phyloP scores from a whole-genome alignment of 148 eudicot genomes.

The Amaranthus palmeri region DNA sequence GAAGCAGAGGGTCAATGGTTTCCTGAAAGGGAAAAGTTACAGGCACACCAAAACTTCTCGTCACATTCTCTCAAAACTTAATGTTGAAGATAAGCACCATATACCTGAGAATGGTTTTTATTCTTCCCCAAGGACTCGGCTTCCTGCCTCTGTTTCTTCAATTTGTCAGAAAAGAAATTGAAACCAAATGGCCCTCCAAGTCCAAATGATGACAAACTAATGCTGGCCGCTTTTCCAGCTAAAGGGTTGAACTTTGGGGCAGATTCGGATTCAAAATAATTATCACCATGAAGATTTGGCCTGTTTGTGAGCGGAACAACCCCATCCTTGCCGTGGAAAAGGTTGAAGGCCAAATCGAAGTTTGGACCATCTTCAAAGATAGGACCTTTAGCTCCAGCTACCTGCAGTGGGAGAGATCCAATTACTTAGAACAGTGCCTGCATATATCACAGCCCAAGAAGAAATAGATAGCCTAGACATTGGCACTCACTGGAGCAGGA shows the following conservation, averaged over 20 bases:
- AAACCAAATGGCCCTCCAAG: slow-evolving; percentile 73
- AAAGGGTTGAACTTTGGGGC: slow-evolving; percentile 58
- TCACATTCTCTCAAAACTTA: neutral
- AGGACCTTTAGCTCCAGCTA: slow-evolving; percentile 59
- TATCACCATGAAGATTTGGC: slow-evolving; percentile 27
- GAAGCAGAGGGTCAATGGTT: neutral
- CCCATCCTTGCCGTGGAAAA: slow-evolving; percentile 80
- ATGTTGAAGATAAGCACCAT: neutral
- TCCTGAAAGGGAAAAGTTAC: neutral
- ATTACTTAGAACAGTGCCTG: neutral
- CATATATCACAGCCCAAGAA: neutral
- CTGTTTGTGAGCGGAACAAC: slow-evolving; percentile 58
- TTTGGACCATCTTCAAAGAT: slow-evolving; percentile 84
- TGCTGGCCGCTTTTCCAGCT: slow-evolving; percentile 67
- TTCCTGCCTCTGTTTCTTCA: slow-evolving; percentile 49
- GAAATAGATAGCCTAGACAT: neutral
- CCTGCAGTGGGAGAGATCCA: slow-evolving; percentile 28
- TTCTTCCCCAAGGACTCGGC: slow-evolving; percentile 38
- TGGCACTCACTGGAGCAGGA: slow-evolving; percentile 43
- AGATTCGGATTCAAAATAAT: slow-evolving; percentile 23
- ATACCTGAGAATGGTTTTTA: slow-evolving; percentile 39
- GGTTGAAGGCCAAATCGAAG: slow-evolving; percentile 64
- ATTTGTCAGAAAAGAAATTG: slow-evolving; percentile 39
- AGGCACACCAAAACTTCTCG: neutral
- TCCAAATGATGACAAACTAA: slow-evolving; percentile 71